A percentile compares a stretch with the other conserved stretches of the same genome.
Evolutionary conservation across 331 rosid species (phyloP).

Genomic region (Malus hybrid): DNA sequence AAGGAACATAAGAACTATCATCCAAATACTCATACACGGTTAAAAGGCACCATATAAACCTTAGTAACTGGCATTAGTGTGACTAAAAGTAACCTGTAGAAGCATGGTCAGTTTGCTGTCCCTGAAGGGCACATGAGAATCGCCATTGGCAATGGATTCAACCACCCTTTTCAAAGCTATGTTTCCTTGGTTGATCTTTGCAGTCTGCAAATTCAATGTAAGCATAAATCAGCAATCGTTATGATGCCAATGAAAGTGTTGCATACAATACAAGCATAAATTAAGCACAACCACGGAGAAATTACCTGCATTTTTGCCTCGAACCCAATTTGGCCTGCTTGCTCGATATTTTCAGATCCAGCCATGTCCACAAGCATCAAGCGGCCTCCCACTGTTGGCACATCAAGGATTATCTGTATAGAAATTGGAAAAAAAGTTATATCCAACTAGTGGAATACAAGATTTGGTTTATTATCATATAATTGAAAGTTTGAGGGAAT

Average conservation of each 20-base stretch:
- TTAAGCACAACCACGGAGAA: neutral
- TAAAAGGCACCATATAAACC: conserved; percentile 3
- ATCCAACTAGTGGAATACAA: neutral
- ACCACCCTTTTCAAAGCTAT: conserved; percentile 92
- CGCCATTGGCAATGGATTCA: conserved; percentile 97
- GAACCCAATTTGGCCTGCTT: conserved; percentile 95
- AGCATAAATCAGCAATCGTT: neutral
- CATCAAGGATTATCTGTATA: conserved; percentile 81
- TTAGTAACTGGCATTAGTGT: neutral
- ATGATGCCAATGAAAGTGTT: neutral
- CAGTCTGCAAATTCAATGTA: conserved; percentile 51
- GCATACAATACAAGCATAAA: neutral
- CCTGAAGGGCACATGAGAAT: conserved; percentile 96
- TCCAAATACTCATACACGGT: neutral
- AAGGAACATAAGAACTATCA: conserved; percentile 3
- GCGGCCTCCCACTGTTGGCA: conserved; percentile 95
- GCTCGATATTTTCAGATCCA: conserved; percentile 96
- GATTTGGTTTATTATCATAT: neutral
- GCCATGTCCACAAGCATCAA: conserved; percentile 99
- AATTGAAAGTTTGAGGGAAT: neutral
- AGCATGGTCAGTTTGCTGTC: conserved; percentile 99
- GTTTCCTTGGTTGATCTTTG: conserved; percentile 94
- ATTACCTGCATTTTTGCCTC: conserved; percentile 99
- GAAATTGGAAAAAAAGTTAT: conserved; percentile 7
- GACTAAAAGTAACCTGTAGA: conserved; percentile 64